Evolutionary conservation across 257 asterid genomes (phyloP), one percentile per base, ranked within the genome.

Genomic region (Buddleja alternifolia): DNA sequence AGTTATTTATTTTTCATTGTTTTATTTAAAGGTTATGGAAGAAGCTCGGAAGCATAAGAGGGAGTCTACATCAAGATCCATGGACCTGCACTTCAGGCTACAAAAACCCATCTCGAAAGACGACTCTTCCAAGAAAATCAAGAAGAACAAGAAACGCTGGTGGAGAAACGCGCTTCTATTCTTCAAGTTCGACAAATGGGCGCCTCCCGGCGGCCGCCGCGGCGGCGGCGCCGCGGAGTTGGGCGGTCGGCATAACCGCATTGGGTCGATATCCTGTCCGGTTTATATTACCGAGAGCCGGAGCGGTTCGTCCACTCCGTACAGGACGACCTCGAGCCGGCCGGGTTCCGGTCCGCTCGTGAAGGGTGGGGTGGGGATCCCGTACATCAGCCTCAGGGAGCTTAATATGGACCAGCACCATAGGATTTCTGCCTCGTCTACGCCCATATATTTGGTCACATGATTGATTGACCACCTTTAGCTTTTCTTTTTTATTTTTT

Each of bases 391-490:
- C 60, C 96, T 91, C 74, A 82, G 84, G 82, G 96, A 88, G 75
- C 69, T 85, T 57, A 84, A 83, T 55, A 63, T 79, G 90, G 97
- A 86, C 44, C 74, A 60, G 11, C 41, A 58, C 60, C 73, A 67
- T 25, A 57, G 81, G 68, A 23, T 72, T 25, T 70, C 89, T 0
- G 55, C 86, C 34, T 75, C 86, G 10, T 83, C 88, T 29, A 69
- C 82, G 81, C 97, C 97, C 4, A 86, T 91, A 58, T 91, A 91
- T 69, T 71, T 91, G 87, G 97, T 91, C 80, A 88, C 95, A n/a
- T 91, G 85, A 83, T 16, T 44, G 53, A 44, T 44, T 45, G 75
- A 25, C 21, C 39, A 17, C 17, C 23, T 61, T 66, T 59, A 6
- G 39, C 44, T 40, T 72, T 23, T 59, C 16, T 57, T 37, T 12